Conservation (phyloP, 768 basidiomycete genomes). For the Trametes maxima region DNA sequence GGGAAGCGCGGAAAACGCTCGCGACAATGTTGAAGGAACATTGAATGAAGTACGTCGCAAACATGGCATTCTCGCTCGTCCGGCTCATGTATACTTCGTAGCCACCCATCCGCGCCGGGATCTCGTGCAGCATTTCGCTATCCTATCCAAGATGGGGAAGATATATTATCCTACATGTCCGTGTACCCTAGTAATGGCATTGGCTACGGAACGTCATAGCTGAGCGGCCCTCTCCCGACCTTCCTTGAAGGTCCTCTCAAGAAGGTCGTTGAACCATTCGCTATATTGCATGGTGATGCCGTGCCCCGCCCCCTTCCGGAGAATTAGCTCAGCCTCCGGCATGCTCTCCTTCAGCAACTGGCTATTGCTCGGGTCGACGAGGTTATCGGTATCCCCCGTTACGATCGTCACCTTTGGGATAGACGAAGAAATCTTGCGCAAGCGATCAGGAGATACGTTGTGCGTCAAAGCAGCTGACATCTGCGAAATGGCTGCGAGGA, state of each 20-base stretch:
- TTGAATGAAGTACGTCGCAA: slow-evolving; percentile 18
- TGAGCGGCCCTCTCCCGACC: slow-evolving; percentile 35
- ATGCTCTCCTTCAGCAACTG: slow-evolving; percentile 55
- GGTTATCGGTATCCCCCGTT: slow-evolving; percentile 67
- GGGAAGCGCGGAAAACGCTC: slow-evolving; percentile 40
- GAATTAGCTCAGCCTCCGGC: slow-evolving; percentile 53
- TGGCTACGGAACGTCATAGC: background rate
- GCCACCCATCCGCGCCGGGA: background rate
- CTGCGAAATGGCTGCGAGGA: slow-evolving; percentile 70
- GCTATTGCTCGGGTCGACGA: slow-evolving; percentile 58
- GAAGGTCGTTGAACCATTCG: slow-evolving; percentile 52
- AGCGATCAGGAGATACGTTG: slow-evolving; percentile 42
- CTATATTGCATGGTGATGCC: slow-evolving; percentile 54
- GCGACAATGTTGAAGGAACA: slow-evolving; percentile 40
- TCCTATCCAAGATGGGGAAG: background rate
- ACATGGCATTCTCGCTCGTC: background rate
- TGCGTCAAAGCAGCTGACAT: slow-evolving; percentile 71
- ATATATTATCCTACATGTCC: slow-evolving; percentile 1
- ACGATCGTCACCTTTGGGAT: slow-evolving; percentile 69
- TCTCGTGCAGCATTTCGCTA: background rate
- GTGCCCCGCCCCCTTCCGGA: slow-evolving; percentile 69
- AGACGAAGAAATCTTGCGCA: slow-evolving; percentile 41
- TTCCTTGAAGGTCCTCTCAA: slow-evolving; percentile 60
- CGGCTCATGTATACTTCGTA: background rate
- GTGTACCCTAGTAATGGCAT: slow-evolving; percentile 3